Conservation (phyloP, 805 yeast genomes). For the Candida awuae region DNA sequence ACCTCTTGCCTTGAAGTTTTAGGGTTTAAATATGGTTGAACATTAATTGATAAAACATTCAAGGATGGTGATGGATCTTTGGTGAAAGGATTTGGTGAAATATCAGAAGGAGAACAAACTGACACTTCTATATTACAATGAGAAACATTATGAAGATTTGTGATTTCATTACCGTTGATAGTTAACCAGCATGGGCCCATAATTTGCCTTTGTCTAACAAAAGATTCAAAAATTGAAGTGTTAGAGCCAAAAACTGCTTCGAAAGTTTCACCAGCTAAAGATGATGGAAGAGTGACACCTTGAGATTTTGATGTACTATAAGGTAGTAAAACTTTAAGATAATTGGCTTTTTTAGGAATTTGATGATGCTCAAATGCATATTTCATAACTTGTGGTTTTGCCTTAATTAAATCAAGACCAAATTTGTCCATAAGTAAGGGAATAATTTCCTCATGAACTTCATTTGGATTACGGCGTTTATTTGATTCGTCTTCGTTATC, state of each 20-base stretch:
- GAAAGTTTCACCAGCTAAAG: constrained; percentile 69
- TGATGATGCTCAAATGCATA: constrained; percentile 84
- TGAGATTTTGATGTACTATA: constrained; percentile 53
- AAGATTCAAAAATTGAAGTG: constrained; percentile 71
- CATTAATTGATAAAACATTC: constrained; percentile 63
- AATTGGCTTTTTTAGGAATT: constrained; percentile 72
- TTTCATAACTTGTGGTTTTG: constrained; percentile 65
- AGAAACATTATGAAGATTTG: constrained; percentile 51
- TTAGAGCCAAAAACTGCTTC: constrained; percentile 72
- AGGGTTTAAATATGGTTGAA: constrained; percentile 75
- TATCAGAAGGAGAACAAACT: constrained; percentile 38
- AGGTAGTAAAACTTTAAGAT: constrained; percentile 72
- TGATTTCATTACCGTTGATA: constrained; percentile 55
- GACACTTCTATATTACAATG: constrained; percentile 76
- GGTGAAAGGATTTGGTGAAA: constrained; percentile 37
- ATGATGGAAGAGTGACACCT: constrained; percentile 45
- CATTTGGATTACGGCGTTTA: constrained; percentile 43
- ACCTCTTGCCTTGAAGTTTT: constrained; percentile 76
- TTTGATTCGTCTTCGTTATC: constrained; percentile 14
- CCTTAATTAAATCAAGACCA: constrained; percentile 53
- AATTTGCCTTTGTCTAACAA: constrained; percentile 70
- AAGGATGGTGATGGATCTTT: constrained; percentile 54
- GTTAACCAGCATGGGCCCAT: constrained; percentile 99
- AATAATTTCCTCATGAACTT: constrained; percentile 70
- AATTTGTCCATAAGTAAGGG: constrained; percentile 55